Base-by-base conservation (phyloP, 192 early-diverging fungal genomes). In the Coemansia sp. region DNA sequence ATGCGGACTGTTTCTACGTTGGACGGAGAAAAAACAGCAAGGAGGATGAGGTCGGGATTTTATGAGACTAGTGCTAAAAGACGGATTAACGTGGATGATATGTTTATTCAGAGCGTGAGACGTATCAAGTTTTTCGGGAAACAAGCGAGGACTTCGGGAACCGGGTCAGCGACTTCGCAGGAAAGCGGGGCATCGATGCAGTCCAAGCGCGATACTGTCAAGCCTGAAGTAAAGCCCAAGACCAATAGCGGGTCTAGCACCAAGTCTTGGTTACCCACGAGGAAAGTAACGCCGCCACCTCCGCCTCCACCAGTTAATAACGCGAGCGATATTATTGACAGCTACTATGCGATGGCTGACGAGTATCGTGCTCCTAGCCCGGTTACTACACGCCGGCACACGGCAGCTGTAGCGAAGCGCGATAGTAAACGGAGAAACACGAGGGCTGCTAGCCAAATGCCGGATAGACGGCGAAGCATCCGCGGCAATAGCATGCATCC, bases 91-190 rank as follows among this genome's bases (percentile, higher is more conserved):
- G 94, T 97, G 4, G 93, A 95, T 45, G 94, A 97, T 66, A 93
- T 94, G 42, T 98, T 98, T 80, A 93, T 88, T 45, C 93, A 96
- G 77, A 85, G 95, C 36, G 94, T 98, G 51, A 84, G 93, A 45
- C 91, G 94, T 67, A 97, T 97, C 80, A 77, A 78, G 62, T 70
- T 62, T 4, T 70, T 62, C 36, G 63, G 66, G 50, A 69, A 67
- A 42, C 64, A 48, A 21, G 38, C 68, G 0, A 42, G 38, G 19
- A 38, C 70, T n/a, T 23, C 38, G 53, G 44, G 50, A 5, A 15
- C 63, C 27, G 57, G 51, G 3, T 44, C 60, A 7, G 31, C 45
- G 8, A 37, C 61, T 4, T 42, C 55, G 29, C 55, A 58, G 31
- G 55, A 58, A 32, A 58, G 55, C 31, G 23, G 23, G 17, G 31